Evolutionary conservation across 2,329 filamentous ascomycete genomes (phyloP).

Genomic region (Neurospora sp.): DNA sequence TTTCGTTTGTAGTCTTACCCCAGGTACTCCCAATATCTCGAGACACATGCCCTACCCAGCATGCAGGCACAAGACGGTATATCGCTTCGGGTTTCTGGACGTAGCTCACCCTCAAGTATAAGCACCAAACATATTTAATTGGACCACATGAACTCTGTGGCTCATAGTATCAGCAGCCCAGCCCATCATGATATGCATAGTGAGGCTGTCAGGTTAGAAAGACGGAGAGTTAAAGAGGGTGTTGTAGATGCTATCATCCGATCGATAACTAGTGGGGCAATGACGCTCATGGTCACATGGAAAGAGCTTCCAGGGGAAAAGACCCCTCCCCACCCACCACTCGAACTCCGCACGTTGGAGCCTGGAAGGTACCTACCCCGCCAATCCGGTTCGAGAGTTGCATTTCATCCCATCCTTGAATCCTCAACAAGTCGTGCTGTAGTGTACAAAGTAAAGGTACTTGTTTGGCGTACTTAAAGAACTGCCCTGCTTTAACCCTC

Average conservation of each 20-base stretch:
- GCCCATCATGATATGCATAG: neutral
- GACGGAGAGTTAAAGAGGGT: neutral
- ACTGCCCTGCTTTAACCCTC: conserved; percentile 6
- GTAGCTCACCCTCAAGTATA: too few species aligned
- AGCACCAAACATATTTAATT: too few species aligned
- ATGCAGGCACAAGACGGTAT: neutral
- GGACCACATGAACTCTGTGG: neutral
- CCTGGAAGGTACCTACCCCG: conserved; percentile 3
- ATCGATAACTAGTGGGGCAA: neutral
- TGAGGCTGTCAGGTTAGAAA: neutral
- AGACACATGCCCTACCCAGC: neutral
- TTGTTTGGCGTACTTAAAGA: neutral
- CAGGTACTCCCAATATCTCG: too few species aligned
- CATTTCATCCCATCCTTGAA: neutral
- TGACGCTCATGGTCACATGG: conserved; percentile 8
- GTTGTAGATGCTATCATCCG: neutral
- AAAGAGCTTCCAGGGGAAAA: neutral
- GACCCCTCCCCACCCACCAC: neutral
- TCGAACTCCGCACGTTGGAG: neutral
- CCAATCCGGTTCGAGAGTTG: conserved; percentile 2
- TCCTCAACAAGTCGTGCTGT: conserved; percentile 5
- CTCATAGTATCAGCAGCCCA: neutral
- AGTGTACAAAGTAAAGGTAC: neutral
- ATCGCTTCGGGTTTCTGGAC: neutral
- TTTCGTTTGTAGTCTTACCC: too few species aligned